Evolutionary conservation across 148 eudicot species (phyloP).

Genomic region (Amaranthus palmeri): DNA sequence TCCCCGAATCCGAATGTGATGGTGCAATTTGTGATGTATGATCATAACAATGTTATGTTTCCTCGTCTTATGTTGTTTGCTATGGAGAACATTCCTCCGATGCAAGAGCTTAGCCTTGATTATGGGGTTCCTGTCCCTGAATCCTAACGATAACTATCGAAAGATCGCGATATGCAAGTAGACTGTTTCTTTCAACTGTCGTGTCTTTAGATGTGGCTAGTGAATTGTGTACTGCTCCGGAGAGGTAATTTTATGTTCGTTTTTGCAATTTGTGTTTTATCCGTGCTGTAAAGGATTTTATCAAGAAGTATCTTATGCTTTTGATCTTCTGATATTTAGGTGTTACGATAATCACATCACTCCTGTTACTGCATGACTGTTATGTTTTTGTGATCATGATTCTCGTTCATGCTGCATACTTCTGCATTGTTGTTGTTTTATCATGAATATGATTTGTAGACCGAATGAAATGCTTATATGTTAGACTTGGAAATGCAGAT

Average conservation of each 20-base stretch:
- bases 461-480: background rate
- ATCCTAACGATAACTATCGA: conserved; percentile 41
- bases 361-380: too few species aligned
- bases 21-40: conserved; percentile 75
- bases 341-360: background rate
- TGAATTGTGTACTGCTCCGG: conserved; percentile 17
- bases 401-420: background rate
- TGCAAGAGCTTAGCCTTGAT: conserved; percentile 87
- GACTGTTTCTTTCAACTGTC: conserved; percentile 16
- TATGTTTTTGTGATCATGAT: background rate
- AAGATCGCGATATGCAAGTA: conserved; percentile 69
- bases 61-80: conserved; percentile 89
- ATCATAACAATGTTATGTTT: conserved; percentile 62
- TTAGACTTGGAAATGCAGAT: conserved; percentile 14
- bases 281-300: too few species aligned
- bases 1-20: conserved; percentile 75
- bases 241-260: conserved; percentile 26
- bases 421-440: background rate
- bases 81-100: conserved; percentile 78
- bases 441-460: background rate
- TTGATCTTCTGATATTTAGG: background rate
- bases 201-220: conserved; percentile 24
- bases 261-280: background rate
- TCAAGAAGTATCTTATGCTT: background rate
- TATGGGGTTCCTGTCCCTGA: conserved; percentile 88